Conservation (phyloP, 2,329 filamentous ascomycete species). For the Aureobasidium musti region DNA sequence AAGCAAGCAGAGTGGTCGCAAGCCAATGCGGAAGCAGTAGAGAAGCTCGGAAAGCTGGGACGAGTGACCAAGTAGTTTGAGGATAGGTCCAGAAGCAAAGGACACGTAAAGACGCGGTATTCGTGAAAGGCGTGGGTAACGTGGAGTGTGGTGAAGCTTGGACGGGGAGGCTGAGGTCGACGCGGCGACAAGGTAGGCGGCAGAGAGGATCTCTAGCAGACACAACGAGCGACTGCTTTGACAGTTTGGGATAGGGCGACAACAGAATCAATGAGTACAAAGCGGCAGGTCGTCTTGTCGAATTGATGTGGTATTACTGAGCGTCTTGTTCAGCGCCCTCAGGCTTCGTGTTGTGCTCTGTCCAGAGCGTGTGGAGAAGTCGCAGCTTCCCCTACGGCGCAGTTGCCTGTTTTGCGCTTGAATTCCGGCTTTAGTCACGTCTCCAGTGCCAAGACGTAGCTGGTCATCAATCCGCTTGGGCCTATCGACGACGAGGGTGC, state of each 20-base stretch:
- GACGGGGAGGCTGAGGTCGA: conserved; percentile 24
- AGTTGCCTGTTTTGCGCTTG: conserved; percentile 12
- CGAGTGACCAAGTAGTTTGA: background rate
- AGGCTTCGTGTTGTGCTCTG: conserved; percentile 14
- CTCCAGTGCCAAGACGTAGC: conserved; percentile 22
- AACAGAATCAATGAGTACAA: background rate
- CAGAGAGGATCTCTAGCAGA: background rate
- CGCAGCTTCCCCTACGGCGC: background rate
- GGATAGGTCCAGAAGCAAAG: background rate
- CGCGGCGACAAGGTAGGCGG: conserved; percentile 9
- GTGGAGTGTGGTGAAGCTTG: conserved; percentile 14
- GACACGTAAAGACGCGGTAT: conserved; percentile 25
- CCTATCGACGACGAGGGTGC: conserved; percentile 9
- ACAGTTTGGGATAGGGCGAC: background rate
- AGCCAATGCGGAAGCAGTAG: background rate
- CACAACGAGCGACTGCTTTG: conserved; percentile 10
- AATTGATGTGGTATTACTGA: conserved; percentile 9
- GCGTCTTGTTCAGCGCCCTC: background rate
- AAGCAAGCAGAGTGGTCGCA: background rate
- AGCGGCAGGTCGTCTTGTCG: background rate
- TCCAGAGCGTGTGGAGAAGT: conserved; percentile 14
- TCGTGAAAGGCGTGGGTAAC: background rate
- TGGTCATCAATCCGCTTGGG: conserved; percentile 6
- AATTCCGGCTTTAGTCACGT: background rate
- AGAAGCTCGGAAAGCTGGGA: background rate